phyloP scores from a whole-genome alignment of 805 yeast genomes.

The Yarrowia deformans region DNA sequence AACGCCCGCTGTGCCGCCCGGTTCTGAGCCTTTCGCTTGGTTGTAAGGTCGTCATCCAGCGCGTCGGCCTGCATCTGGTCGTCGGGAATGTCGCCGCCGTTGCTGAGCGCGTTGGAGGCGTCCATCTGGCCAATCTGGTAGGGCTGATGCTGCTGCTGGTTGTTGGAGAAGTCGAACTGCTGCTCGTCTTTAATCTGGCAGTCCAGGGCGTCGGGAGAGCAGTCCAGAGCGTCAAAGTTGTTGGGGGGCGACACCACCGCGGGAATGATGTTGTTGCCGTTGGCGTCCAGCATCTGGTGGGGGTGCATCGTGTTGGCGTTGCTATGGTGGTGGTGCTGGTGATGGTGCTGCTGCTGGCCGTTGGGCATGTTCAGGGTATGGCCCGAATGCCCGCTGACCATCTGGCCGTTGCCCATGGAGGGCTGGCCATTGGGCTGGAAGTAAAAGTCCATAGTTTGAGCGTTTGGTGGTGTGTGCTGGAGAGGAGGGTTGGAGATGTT shows the following conservation, averaged over 20 bases:
- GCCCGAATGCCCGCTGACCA: conserved; percentile 24
- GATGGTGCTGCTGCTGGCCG: conserved; percentile 6
- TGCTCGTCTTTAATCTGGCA: conserved; percentile 34
- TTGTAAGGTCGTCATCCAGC: conserved; percentile 44
- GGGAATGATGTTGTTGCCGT: conserved; percentile 23
- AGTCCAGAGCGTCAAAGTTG: conserved; percentile 33
- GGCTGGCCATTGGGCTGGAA: conserved; percentile 36
- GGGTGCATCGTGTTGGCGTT: conserved; percentile 9
- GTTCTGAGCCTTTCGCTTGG: conserved; percentile 75
- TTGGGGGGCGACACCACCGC: conserved; percentile 26
- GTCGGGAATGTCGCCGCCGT: conserved; percentile 5
- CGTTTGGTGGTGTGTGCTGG: background rate
- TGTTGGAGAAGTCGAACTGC: conserved; percentile 29
- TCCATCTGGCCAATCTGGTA: conserved; percentile 14
- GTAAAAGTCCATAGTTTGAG: conserved; percentile 27
- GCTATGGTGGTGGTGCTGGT: background rate
- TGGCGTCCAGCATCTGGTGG: conserved; percentile 29
- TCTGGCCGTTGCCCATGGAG: conserved; percentile 23
- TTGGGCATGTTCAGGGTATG: conserved; percentile 18
- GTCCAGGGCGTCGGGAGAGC: conserved; percentile 17
- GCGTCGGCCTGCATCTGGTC: conserved; percentile 27
- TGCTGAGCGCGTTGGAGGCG: background rate
- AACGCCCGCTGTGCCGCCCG: conserved; percentile 90
- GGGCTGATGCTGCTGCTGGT: conserved; percentile 7
- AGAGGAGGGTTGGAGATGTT: background rate